Evolutionary conservation across 306 rosid species (phyloP).

Genomic region (Rosa chinensis): DNA sequence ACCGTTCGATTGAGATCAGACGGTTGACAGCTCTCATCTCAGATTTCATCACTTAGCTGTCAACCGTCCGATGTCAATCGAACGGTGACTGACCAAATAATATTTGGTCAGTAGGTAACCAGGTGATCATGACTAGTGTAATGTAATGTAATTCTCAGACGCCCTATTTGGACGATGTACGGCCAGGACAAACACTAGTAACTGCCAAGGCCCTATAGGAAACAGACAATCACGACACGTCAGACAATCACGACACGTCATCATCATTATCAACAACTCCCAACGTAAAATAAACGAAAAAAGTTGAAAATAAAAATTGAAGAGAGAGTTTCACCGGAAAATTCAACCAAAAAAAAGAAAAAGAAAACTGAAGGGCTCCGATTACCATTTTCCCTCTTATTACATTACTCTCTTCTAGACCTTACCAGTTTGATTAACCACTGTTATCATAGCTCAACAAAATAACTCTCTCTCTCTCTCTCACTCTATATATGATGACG

Average conservation of each 20-base stretch:
- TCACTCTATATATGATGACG: neutral
- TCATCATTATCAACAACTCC: conserved; percentile 1
- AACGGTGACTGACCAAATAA: no score
- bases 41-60: no score
- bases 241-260: neutral
- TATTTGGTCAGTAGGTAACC: no score
- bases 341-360: neutral
- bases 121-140: no score
- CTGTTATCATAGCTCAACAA: conserved; percentile 4
- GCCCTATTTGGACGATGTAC: neutral
- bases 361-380: conserved; percentile 11
- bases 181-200: neutral
- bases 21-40: no score
- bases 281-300: neutral
- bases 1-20: no score
- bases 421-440: neutral
- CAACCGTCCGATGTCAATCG: no score
- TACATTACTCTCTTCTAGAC: conserved; percentile 10
- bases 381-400: neutral
- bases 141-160: neutral
- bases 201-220: neutral
- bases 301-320: neutral
- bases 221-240: neutral
- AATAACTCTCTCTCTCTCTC: neutral
- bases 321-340: neutral